Percentiles rank a stretch among this genome's conserved stretches.
These are phyloP conservation scores for Lunasporangiospora selenospora DNA, from an alignment of 192 early-diverging fungal species.

Conservation along the genomic window DNA sequence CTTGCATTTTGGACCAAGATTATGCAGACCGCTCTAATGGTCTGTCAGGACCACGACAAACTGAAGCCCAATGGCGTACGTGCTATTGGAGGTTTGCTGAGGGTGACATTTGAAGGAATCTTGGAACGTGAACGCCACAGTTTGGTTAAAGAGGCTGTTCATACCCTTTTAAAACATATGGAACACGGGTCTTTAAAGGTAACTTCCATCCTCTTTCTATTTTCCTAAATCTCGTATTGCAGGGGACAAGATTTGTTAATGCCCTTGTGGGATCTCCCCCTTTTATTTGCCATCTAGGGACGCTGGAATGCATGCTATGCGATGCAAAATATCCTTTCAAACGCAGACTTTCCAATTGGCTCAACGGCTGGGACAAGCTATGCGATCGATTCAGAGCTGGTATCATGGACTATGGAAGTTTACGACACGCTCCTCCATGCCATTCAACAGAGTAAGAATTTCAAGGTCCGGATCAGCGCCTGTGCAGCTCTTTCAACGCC, in stretches of 20 bases:
- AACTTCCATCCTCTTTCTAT: too few relatives aligned
- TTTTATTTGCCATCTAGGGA: conserved; percentile 43
- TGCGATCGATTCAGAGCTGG: conserved; percentile 33
- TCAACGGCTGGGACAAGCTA: conserved; percentile 44
- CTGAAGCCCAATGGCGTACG: conserved; percentile 76
- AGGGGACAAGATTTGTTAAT: too few relatives aligned
- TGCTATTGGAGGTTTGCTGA: conserved; percentile 68
- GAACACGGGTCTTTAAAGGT: conserved; percentile 70
- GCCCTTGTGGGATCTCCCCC: not conserved
- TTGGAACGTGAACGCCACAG: conserved; percentile 51
- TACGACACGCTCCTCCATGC: conserved; percentile 62
- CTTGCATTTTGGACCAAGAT: conserved; percentile 53
- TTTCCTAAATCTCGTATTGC: too few relatives aligned
- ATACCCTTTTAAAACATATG: conserved; percentile 62
- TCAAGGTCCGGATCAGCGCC: conserved; percentile 81
- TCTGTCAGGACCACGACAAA: conserved; percentile 78
- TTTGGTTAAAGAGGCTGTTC: conserved; percentile 55
- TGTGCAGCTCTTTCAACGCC: conserved; percentile 57
- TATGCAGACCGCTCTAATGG: conserved; percentile 49
- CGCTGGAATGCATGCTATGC: conserved; percentile 86
- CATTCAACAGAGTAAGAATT: conserved; percentile 68
- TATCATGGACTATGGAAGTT: conserved; percentile 57
- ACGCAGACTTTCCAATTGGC: conserved; percentile 63
- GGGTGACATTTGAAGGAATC: conserved; percentile 55
- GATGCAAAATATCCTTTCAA: conserved; percentile 64